These are phyloP conservation scores for Cladobotryum mycophilum DNA, from an alignment of 2,329 filamentous ascomycete species.

Conservation along the genomic window DNA sequence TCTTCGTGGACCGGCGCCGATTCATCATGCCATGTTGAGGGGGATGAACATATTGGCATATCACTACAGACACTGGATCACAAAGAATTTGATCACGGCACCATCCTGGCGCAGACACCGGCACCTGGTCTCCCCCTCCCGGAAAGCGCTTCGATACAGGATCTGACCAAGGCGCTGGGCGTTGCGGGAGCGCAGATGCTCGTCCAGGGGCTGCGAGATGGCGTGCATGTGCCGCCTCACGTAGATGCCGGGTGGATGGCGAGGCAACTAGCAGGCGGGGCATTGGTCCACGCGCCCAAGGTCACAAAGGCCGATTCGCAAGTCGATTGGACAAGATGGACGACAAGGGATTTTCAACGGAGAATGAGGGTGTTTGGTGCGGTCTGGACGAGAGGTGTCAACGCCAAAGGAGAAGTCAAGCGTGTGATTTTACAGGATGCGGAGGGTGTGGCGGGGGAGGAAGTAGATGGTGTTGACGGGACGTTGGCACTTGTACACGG, in stretches of 20 bases:
- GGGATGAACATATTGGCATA: constrained; percentile 60
- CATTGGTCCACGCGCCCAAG: constrained; percentile 59
- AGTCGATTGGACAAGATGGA: constrained; percentile 53
- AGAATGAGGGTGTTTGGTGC: constrained; percentile 56
- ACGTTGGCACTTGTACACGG: constrained; percentile 15
- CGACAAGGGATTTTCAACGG: constrained; percentile 46
- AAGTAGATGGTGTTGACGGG: background rate
- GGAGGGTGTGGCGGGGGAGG: constrained; percentile 16
- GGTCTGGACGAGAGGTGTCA: constrained; percentile 52
- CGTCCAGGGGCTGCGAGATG: constrained; percentile 53
- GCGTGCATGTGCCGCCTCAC: constrained; percentile 61
- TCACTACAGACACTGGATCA: constrained; percentile 82
- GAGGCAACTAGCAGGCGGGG: constrained; percentile 13
- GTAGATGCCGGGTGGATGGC: constrained; percentile 27
- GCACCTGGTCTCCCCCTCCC: constrained; percentile 49
- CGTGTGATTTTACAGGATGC: constrained; percentile 36
- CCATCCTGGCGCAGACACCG: constrained; percentile 64
- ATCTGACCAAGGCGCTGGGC: constrained; percentile 45
- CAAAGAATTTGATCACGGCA: constrained; percentile 69
- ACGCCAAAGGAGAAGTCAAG: constrained; percentile 19
- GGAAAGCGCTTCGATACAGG: constrained; percentile 35
- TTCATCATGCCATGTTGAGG: constrained; percentile 75
- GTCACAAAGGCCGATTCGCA: constrained; percentile 58
- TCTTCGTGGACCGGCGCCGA: constrained; percentile 76
- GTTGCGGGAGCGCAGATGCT: constrained; percentile 66